Evolutionary conservation across 164 flowering plant genomes (phyloP), one percentile per base, ranked within the genome.

Genomic region (Magnolia sinica): DNA sequence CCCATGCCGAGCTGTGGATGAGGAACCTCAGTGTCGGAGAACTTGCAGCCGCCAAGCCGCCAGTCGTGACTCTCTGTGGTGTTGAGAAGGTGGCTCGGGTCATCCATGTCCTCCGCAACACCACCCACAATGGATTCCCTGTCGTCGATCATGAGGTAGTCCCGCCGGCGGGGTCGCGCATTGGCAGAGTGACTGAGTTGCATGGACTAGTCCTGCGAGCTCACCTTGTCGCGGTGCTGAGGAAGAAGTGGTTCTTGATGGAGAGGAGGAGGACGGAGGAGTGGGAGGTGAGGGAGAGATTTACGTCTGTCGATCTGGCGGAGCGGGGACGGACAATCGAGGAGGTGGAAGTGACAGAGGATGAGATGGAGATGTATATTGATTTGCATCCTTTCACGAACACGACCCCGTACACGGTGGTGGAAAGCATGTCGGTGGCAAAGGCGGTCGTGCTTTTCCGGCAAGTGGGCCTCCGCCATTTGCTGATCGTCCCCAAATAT

Each of bases 331-430:
- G 68, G 7, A 88, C 81, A 70, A 85, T 92, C 10, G 94, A 91
- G 49, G 91, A 91, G 49, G 89, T 88, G 68, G 80, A 79, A 4
- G 83, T 96, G 51, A 84, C 87, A 3, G 80, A 88, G 51, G 85
- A 87, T 1, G 98, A 96, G 79, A 89, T 93, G 95, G 96, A 92
- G 64, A 90, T 89, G 99, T 92, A 87, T 68, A 88, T 94, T 19
- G 99, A 96, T 76, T 83, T 96, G 82, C 98, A 90, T 84, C 96
- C 99, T 1, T 83, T 96, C 59, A 89, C 94, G 50, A 96, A 96
- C 69, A 89, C 94, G 68, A 89, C 98, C 0, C 98, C 99, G 11
- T 88, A 87, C 72, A 91, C 96, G 50, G 98, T 96, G 52, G 81
- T 90, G 67, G 99, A 96, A 76, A 91, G 86, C 82, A 87, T 92